Conservation (phyloP, 129 eudicot species). For the Artemisia annua region DNA sequence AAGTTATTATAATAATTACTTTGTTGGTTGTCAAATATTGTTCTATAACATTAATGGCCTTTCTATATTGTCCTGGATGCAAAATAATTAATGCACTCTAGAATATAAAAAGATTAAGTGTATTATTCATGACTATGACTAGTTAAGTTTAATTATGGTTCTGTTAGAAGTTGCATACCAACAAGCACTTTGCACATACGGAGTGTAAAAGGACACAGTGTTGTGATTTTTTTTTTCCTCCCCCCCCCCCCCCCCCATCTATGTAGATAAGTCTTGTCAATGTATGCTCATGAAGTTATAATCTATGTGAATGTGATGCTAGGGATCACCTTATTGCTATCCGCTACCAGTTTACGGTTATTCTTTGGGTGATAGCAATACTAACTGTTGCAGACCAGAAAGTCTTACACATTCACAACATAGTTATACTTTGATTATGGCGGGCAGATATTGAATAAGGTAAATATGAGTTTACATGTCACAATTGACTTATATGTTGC, state of each 20-base stretch:
- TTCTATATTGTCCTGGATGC: constrained; percentile 6
- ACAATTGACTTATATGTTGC: neutral
- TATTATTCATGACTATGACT: constrained; percentile 11
- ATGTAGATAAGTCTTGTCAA: neutral
- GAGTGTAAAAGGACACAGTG: neutral
- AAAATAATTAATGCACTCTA: constrained; percentile 2
- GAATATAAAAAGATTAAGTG: constrained; percentile 1
- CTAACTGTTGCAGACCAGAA: neutral
- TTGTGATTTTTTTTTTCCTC: neutral
- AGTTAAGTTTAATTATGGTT: constrained; percentile 5
- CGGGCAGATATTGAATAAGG: neutral
- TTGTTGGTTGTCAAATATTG: neutral
- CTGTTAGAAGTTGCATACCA: constrained; percentile 5
- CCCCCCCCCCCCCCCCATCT: too few species aligned
- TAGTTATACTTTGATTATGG: too few species aligned
- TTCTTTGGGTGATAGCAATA: neutral
- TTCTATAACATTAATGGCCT: neutral
- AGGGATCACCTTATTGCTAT: neutral
- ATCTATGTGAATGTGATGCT: neutral
- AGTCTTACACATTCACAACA: neutral
- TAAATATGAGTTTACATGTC: neutral
- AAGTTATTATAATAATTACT: constrained; percentile 13
- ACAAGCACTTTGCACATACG: constrained; percentile 4
- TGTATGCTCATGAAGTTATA: neutral
- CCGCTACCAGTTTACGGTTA: neutral